These are phyloP conservation scores for Globisporangium barbulae DNA, from an alignment of 352 stramenopile genomes.

Conservation along the genomic window DNA sequence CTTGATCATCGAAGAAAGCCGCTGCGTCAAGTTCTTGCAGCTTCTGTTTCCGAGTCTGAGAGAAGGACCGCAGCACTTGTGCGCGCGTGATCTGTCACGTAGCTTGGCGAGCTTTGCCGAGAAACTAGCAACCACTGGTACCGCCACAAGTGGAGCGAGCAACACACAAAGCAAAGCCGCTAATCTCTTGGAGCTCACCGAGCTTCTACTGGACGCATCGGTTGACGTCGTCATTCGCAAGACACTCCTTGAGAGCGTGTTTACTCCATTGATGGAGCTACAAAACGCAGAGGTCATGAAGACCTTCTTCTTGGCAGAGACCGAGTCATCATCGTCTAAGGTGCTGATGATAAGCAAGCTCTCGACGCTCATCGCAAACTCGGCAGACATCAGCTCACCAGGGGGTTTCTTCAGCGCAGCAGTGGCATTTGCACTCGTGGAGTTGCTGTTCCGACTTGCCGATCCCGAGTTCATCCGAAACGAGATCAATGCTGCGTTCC, in stretches of 20 bases:
- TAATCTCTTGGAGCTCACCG: conserved; percentile 30
- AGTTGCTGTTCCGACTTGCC: conserved; percentile 61
- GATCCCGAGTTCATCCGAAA: conserved; percentile 62
- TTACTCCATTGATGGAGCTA: conserved; percentile 48
- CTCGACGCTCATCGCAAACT: conserved; percentile 50
- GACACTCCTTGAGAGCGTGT: conserved; percentile 42
- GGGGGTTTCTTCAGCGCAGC: conserved; percentile 43
- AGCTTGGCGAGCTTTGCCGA: conserved; percentile 41
- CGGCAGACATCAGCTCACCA: conserved; percentile 33
- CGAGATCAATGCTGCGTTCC: conserved; percentile 67
- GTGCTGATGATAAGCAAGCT: conserved; percentile 45
- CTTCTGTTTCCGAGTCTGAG: conserved; percentile 63
- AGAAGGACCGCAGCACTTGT: conserved; percentile 55
- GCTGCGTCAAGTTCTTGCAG: conserved; percentile 37
- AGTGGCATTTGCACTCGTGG: conserved; percentile 59
- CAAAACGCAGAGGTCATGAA: conserved; percentile 29
- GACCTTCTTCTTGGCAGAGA: conserved; percentile 48
- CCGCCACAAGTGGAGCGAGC: not conserved
- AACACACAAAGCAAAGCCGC: conserved; percentile 10
- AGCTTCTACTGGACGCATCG: conserved; percentile 39
- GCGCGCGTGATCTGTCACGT: conserved; percentile 43
- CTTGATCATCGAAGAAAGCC: conserved; percentile 50
- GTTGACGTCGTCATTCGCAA: conserved; percentile 38
- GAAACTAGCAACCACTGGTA: conserved; percentile 13
- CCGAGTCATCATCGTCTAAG: conserved; percentile 15